Conservation (phyloP, 208 protist genomes). For the Acanthamoeba polyphaga region DNA sequence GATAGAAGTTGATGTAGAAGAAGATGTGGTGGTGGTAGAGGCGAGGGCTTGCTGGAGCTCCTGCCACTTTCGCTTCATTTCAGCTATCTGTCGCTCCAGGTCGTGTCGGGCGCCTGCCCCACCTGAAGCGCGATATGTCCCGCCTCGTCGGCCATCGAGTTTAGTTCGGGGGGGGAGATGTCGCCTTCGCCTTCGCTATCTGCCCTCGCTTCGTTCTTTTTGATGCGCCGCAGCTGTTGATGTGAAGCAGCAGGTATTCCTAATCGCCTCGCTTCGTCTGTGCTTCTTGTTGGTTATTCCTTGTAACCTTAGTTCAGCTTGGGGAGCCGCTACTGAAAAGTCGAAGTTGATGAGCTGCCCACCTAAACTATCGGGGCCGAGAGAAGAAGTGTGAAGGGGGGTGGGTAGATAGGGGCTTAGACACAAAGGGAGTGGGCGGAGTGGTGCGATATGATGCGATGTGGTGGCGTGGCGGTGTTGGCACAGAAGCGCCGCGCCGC, state of each 20-base stretch:
- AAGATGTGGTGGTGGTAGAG: background rate
- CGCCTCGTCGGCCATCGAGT: background rate
- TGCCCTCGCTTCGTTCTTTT: no score
- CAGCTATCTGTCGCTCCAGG: background rate
- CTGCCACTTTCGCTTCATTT: slow-evolving; percentile 14
- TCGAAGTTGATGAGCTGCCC: background rate
- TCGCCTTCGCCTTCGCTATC: no score
- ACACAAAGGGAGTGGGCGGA: background rate
- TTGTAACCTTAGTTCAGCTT: no score
- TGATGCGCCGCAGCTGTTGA: no score
- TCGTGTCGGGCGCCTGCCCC: background rate
- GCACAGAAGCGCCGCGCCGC: background rate
- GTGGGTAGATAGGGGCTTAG: no score
- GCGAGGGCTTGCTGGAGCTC: slow-evolving; percentile 27
- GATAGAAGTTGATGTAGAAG: background rate
- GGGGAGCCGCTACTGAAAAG: no score
- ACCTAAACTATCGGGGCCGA: background rate
- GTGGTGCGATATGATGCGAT: background rate
- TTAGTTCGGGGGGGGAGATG: no score
- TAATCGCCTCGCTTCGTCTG: no score
- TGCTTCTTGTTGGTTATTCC: no score
- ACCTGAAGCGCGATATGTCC: slow-evolving; percentile 8
- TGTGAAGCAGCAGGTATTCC: no score
- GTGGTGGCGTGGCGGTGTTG: background rate
- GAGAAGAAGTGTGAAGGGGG: background rate